Base-by-base conservation (phyloP, 768 basidiomycete species). In the Xanthoconium stramineum region DNA sequence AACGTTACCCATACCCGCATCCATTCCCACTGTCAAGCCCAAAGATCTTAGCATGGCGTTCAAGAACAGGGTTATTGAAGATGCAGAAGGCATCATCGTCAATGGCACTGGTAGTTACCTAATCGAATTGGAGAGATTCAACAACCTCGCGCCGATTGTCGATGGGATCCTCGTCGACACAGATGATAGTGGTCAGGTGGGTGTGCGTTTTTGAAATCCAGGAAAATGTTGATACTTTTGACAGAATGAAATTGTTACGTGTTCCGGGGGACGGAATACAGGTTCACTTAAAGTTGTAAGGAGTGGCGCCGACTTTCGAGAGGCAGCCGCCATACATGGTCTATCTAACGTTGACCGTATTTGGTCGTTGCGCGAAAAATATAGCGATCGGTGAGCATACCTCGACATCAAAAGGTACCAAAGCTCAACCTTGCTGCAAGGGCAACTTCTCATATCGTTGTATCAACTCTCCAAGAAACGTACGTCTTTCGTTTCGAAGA, bases 211-310 rank as follows among this genome's bases (percentile, higher is more conserved):
- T 37, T 7, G 17, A 39, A 15, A 30, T 50, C 28, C 11, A 4
- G 33, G 20, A 1, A 28, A 29, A 33, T 20, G 17, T 30, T 54
- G 5, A 61, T 20, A 17, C 39, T 14, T 45, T 32, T 48, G 4
- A 24, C 59, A 94, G 89, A 78, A 76, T n/a, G 86, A 89, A 68
- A 81, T 95, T 40, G 83, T 96, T 5, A 91, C 92, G 2, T 91
- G 90, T 63, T 94, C 91, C 5, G 94, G 94, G 6, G 88, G 83
- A 2, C 79, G 78, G 47, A 91, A 83, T 58, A 82, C 84, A 3
- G 94, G 94, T 3, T 84, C 86, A 11, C 64, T 97, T 15, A 86
- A 88, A 47, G 71, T 94, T 32, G 79, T 97, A 19, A 78, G 90
- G 57, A 90, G 84, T 53, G 94, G 94, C 3, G 90, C 91, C 7